Conservation (phyloP, 257 asterid species). For the Lithospermum erythrorhizon region DNA sequence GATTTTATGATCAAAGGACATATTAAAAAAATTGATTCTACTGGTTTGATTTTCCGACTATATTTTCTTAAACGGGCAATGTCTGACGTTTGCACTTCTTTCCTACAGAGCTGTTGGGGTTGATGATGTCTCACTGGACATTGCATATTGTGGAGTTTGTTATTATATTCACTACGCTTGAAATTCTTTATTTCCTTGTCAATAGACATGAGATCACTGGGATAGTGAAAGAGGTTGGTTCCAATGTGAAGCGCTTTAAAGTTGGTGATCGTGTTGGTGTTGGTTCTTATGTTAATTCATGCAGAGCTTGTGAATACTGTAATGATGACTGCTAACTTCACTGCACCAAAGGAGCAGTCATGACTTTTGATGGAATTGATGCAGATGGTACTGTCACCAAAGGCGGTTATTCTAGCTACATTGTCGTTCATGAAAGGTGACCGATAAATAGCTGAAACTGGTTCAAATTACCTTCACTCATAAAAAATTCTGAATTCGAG, state of each 20-base stretch:
- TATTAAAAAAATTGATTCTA: too few relatives aligned
- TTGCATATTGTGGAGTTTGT: constrained; percentile 69
- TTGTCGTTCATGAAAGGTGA: constrained; percentile 66
- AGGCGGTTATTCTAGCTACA: constrained; percentile 77
- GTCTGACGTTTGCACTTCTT: neutral
- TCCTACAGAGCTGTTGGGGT: constrained; percentile 49
- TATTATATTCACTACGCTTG: constrained; percentile 14
- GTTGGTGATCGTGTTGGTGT: constrained; percentile 80
- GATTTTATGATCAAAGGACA: too few relatives aligned
- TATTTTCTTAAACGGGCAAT: too few relatives aligned
- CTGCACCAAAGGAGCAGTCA: constrained; percentile 53
- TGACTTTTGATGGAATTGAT: constrained; percentile 60
- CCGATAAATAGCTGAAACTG: neutral
- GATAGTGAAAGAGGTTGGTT: constrained; percentile 50
- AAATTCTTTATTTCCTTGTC: constrained; percentile 4
- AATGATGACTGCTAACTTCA: constrained; percentile 39
- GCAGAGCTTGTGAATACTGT: constrained; percentile 79
- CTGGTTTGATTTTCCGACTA: too few relatives aligned
- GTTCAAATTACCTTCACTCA: neutral
- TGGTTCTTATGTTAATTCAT: constrained; percentile 82
- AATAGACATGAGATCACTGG: constrained; percentile 84
- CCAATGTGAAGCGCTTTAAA: constrained; percentile 45
- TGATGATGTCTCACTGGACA: constrained; percentile 59
- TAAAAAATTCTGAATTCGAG: neutral
- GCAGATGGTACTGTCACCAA: constrained; percentile 77